Conservation (phyloP, 2,329 filamentous ascomycete species). For the Fonsecaea nubica region DNA sequence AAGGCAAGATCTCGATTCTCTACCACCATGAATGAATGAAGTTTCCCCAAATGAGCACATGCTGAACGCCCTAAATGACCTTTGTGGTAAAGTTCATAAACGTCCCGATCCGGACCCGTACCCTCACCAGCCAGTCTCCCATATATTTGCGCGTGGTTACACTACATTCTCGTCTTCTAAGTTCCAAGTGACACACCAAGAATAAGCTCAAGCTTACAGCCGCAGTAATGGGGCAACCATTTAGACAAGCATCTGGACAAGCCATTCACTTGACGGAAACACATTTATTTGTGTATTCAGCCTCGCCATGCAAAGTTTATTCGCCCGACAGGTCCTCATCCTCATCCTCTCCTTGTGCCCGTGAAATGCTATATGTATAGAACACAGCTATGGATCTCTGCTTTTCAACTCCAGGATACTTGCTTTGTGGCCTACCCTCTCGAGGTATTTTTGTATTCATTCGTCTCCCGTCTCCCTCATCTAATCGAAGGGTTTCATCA, state of each 20-base stretch:
- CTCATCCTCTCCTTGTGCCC: neutral
- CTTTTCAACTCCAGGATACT: neutral
- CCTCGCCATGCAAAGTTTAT: neutral
- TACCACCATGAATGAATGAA: neutral
- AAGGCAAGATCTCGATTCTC: neutral
- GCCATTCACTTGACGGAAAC: neutral
- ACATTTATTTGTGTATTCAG: neutral
- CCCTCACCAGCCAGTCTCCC: neutral
- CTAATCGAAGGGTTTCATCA: neutral
- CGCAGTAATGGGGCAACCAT: neutral
- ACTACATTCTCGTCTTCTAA: neutral
- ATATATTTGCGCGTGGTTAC: neutral
- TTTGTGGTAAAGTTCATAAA: neutral
- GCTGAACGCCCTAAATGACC: neutral
- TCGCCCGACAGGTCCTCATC: neutral
- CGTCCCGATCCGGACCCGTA: neutral
- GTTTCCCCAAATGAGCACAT: neutral
- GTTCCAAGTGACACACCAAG: neutral
- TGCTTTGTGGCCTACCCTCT: neutral
- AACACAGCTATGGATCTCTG: neutral
- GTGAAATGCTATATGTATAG: neutral
- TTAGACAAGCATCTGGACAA: neutral
- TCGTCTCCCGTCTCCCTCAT: neutral
- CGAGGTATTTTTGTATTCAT: neutral
- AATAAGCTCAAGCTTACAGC: neutral